These are phyloP conservation scores for Picochlorum sp. DNA, from an alignment of 139 green algal genomes.

Conservation along the genomic window DNA sequence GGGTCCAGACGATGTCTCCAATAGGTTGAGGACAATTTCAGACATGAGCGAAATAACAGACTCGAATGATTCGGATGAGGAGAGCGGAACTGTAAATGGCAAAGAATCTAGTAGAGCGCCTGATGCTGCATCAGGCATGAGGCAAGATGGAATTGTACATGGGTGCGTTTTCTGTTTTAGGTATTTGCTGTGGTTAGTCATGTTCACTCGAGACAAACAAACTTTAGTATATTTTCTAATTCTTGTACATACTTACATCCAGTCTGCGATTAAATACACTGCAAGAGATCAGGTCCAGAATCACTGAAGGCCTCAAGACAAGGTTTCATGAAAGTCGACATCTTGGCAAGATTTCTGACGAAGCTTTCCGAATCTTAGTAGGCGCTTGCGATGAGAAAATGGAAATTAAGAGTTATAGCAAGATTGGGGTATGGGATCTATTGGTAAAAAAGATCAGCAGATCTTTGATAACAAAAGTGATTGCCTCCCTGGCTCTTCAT, in stretches of 20 bases:
- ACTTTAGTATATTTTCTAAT: too few relatives aligned
- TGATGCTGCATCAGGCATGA: neutral
- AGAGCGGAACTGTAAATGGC: neutral
- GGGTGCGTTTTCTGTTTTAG: too few relatives aligned
- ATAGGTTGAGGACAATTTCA: too few relatives aligned
- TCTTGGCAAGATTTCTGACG: conserved; percentile 42
- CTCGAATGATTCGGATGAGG: neutral
- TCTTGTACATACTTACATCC: neutral
- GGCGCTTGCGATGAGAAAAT: conserved; percentile 48
- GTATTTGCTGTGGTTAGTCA: too few relatives aligned
- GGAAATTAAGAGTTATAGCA: conserved; percentile 24
- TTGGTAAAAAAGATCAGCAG: too few relatives aligned
- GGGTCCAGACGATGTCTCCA: too few relatives aligned
- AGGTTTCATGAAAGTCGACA: conserved; percentile 65
- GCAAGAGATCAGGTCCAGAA: conserved; percentile 30
- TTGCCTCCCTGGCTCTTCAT: too few relatives aligned
- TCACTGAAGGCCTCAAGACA: conserved; percentile 62
- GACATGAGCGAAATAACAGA: too few relatives aligned
- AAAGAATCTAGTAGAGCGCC: neutral
- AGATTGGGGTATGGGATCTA: conserved; percentile 28
- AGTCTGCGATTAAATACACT: conserved; percentile 12
- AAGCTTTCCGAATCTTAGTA: conserved; percentile 63
- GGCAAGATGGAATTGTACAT: neutral
- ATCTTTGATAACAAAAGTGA: too few relatives aligned
- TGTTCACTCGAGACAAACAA: too few relatives aligned